phyloP scores from a whole-genome alignment of 805 yeast species.

The Naumovozyma castellii region DNA sequence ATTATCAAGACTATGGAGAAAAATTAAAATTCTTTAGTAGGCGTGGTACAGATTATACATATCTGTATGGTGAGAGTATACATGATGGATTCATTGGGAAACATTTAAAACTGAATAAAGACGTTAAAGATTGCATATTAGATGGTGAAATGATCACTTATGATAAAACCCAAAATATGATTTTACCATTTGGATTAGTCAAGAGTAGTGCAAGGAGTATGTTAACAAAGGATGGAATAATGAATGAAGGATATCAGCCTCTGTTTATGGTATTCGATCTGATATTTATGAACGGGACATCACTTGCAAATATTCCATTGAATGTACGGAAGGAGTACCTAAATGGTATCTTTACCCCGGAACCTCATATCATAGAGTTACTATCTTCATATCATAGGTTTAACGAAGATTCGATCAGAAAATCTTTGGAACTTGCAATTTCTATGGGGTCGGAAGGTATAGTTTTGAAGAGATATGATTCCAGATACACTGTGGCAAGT shows the following conservation, averaged over 20 bases:
- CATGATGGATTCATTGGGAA: conserved; percentile 47
- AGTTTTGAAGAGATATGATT: conserved; percentile 54
- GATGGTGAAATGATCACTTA: conserved; percentile 95
- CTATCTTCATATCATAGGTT: conserved; percentile 34
- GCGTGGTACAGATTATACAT: conserved; percentile 63
- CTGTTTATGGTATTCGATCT: conserved; percentile 64
- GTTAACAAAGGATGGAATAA: conserved; percentile 34
- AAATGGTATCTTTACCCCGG: conserved; percentile 35
- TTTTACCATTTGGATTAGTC: conserved; percentile 75
- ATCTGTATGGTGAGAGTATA: conserved; percentile 50
- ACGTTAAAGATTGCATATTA: conserved; percentile 35
- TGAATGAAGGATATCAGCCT: conserved; percentile 38
- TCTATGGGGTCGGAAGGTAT: conserved; percentile 69
- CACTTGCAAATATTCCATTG: conserved; percentile 48
- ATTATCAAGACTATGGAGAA: conserved; percentile 42
- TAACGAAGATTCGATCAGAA: conserved; percentile 44
- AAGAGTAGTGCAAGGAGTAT: conserved; percentile 59
- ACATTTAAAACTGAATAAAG: conserved; percentile 33
- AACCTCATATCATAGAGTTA: conserved; percentile 41
- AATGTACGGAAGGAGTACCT: conserved; percentile 47
- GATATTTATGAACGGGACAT: conserved; percentile 54
- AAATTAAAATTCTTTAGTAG: conserved; percentile 40
- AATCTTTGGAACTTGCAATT: conserved; percentile 49
- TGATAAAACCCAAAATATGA: conserved; percentile 46
- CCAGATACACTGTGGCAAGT: conserved; percentile 52